phyloP scores from a whole-genome alignment of 495 filamentous ascomycete species.

The Cetradonia linearis region DNA sequence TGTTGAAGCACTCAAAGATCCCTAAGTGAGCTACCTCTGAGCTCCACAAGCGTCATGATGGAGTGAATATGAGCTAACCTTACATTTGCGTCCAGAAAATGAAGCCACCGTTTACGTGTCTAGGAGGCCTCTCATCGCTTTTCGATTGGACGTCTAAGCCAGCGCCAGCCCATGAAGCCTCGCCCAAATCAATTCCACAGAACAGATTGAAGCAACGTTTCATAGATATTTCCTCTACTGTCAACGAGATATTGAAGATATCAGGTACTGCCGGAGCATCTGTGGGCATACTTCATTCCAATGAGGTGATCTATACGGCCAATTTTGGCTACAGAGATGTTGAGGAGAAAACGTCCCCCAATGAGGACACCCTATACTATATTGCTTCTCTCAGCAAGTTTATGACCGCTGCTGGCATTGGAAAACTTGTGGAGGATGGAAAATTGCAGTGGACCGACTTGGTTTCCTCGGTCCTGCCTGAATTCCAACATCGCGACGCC shows the following conservation, averaged over 20 bases:
- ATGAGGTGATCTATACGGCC: conserved; percentile 19
- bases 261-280: conserved; percentile 23
- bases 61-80: neutral
- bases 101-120: neutral
- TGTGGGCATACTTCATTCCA: conserved; percentile 25
- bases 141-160: neutral
- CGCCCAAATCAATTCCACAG: neutral
- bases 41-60: neutral
- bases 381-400: conserved; percentile 34
- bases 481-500: conserved; percentile 23
- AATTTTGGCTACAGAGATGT: conserved; percentile 26
- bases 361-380: conserved; percentile 31
- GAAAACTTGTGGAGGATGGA: conserved; percentile 29
- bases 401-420: conserved; percentile 30
- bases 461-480: conserved; percentile 23
- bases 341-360: neutral
- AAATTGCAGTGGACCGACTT: conserved; percentile 24
- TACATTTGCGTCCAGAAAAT: neutral
- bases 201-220: neutral
- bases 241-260: conserved; percentile 19
- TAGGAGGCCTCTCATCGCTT: neutral
- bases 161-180: neutral
- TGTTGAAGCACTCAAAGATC: neutral
- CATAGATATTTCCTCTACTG: neutral
- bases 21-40: neutral